phyloP scores from a whole-genome alignment of 176 grass and related monocot species.

The Hsuehochloa calcarea region DNA sequence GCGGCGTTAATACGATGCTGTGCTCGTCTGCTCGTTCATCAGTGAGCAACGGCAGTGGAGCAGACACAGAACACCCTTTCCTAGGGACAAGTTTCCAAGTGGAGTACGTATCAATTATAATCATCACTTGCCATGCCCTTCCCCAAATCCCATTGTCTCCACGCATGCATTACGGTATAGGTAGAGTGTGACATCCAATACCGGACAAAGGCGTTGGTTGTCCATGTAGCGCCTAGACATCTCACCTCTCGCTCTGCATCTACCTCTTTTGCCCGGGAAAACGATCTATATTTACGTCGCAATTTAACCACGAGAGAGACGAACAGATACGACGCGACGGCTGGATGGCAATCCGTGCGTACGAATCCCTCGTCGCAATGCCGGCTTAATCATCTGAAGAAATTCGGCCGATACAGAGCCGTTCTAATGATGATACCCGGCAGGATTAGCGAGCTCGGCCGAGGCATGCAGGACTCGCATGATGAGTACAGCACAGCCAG shows the following conservation, averaged over 20 bases:
- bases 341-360: background rate
- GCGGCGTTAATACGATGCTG: constrained; percentile 1
- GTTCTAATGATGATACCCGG: background rate
- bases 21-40: background rate
- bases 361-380: background rate
- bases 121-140: background rate
- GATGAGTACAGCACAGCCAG: background rate
- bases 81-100: background rate
- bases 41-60: background rate
- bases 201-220: constrained; percentile 23
- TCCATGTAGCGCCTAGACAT: background rate
- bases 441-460: background rate
- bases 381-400: background rate
- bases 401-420: background rate
- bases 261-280: background rate
- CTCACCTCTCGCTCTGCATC: background rate
- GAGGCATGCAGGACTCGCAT: background rate
- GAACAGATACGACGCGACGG: background rate
- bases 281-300: background rate
- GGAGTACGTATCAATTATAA: background rate
- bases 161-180: background rate
- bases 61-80: background rate
- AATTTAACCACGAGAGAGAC: background rate
- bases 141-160: background rate
- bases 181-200: constrained; percentile 14